phyloP scores from a whole-genome alignment of 768 basidiomycete species.

The Dentipellis fragilis region DNA sequence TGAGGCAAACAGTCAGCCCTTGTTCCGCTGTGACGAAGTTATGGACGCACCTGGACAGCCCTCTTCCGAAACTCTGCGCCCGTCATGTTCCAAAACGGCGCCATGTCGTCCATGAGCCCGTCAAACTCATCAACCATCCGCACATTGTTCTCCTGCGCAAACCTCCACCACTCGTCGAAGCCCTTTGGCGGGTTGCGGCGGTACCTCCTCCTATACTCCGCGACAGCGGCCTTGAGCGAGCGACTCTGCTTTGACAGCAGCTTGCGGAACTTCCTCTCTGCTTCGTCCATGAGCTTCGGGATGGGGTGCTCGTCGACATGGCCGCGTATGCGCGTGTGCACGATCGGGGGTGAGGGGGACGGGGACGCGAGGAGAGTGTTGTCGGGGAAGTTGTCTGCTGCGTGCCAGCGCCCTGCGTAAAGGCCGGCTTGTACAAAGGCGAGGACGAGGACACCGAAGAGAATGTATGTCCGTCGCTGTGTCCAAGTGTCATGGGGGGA shows the following conservation, averaged over 20 bases:
- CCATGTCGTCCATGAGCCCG: constrained; percentile 64
- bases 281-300: constrained; percentile 71
- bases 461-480: constrained; percentile 11
- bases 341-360: constrained; percentile 16
- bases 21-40: background rate
- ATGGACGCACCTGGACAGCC: constrained; percentile 39
- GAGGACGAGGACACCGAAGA: constrained; percentile 17
- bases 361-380: constrained; percentile 15
- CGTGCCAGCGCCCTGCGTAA: constrained; percentile 19
- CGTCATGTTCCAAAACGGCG: constrained; percentile 72
- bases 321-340: constrained; percentile 8
- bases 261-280: constrained; percentile 59
- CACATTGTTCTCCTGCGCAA: constrained; percentile 61
- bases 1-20: background rate
- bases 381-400: constrained; percentile 16
- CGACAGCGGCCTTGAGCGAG: constrained; percentile 67
- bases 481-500: constrained; percentile 1
- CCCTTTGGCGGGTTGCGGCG: constrained; percentile 74
- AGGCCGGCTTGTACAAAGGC: constrained; percentile 25
- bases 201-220: constrained; percentile 76
- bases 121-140: constrained; percentile 89
- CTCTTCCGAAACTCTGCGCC: constrained; percentile 65
- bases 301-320: constrained; percentile 63
- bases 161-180: constrained; percentile 86
- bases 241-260: constrained; percentile 70